phyloP scores from a whole-genome alignment of 306 rosid species.

The Lithocarpus polystachyus region DNA sequence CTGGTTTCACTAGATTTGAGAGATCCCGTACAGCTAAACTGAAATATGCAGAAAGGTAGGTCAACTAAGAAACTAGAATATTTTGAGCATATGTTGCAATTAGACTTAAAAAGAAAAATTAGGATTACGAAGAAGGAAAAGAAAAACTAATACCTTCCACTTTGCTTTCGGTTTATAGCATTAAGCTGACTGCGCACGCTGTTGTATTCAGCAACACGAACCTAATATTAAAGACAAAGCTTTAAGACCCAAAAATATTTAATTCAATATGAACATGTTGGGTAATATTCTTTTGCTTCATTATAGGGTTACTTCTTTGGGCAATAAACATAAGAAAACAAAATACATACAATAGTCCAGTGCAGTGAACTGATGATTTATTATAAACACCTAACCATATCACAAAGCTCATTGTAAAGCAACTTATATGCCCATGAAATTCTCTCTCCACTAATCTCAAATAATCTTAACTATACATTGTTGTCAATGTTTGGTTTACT shows the following conservation, averaged over 20 bases:
- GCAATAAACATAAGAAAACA: neutral
- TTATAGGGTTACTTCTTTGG: constrained; percentile 1
- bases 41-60: constrained; percentile 27
- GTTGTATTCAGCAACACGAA: constrained; percentile 79
- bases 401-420: neutral
- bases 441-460: neutral
- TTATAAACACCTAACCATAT: neutral
- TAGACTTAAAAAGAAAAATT: neutral
- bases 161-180: constrained; percentile 88
- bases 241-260: constrained; percentile 9
- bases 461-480: neutral
- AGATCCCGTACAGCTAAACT: constrained; percentile 96
- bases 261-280: neutral
- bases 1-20: constrained; percentile 85
- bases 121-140: neutral
- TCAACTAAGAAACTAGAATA: constrained; percentile 18
- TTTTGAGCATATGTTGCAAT: neutral
- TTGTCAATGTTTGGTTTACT: neutral
- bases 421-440: neutral
- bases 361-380: neutral
- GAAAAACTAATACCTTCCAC: constrained; percentile 60
- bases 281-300: neutral
- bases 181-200: constrained; percentile 83
- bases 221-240: constrained; percentile 43
- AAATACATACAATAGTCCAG: neutral